Conservation (phyloP, 2,329 filamentous ascomycete genomes). For the Fusarium tuaranense region DNA sequence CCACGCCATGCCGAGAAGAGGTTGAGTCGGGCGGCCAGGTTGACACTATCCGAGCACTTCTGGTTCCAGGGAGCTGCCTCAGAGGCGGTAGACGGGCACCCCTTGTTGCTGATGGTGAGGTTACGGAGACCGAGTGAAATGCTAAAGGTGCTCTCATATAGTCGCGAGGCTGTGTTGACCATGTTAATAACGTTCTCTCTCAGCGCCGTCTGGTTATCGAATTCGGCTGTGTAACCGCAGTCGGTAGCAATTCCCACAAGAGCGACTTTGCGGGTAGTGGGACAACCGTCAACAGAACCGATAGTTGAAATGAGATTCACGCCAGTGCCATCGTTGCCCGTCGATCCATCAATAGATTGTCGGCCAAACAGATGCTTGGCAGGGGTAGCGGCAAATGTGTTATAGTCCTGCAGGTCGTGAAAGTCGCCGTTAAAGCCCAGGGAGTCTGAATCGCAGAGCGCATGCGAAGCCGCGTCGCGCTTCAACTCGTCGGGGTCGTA, state of each 20-base stretch:
- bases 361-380: slow-evolving; percentile 77
- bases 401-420: slow-evolving; percentile 61
- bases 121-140: slow-evolving; percentile 92
- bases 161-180: slow-evolving; percentile 86
- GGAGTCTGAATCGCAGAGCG: slow-evolving; percentile 78
- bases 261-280: slow-evolving; percentile 89
- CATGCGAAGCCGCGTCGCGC: slow-evolving; percentile 60
- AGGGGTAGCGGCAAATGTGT: slow-evolving; percentile 70
- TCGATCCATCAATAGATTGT: slow-evolving; percentile 73
- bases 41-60: slow-evolving; percentile 70
- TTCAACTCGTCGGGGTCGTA: slow-evolving; percentile 69
- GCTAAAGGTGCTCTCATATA: slow-evolving; percentile 94
- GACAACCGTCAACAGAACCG: slow-evolving; percentile 86
- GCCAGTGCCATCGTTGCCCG: slow-evolving; percentile 76
- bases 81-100: slow-evolving; percentile 79
- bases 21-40: slow-evolving; percentile 84
- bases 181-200: slow-evolving; percentile 82
- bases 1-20: slow-evolving; percentile 92
- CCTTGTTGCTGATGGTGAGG: slow-evolving; percentile 78
- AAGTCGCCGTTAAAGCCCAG: slow-evolving; percentile 83
- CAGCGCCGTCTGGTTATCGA: slow-evolving; percentile 72
- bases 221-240: slow-evolving; percentile 84
- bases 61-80: slow-evolving; percentile 85
- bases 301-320: slow-evolving; percentile 84
- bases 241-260: slow-evolving; percentile 93